Conservation (phyloP, 768 basidiomycete species). For the Pleurotus salmoneostramineus region DNA sequence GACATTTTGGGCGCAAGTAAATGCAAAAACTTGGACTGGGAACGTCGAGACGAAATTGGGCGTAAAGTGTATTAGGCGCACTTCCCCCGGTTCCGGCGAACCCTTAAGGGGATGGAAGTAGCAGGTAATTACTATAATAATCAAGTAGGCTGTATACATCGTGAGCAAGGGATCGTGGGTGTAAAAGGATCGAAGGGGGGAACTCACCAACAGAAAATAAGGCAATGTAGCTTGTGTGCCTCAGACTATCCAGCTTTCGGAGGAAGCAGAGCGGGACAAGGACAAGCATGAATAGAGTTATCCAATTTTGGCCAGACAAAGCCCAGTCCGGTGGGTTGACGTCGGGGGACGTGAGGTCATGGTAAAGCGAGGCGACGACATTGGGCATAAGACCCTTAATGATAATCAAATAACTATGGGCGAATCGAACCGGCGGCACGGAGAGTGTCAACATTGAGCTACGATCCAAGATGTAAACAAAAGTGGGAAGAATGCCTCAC, state of each 20-base stretch:
- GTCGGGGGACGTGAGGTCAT: slow-evolving; percentile 63
- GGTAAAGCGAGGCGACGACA: slow-evolving; percentile 80
- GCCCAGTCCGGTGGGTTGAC: slow-evolving; percentile 74
- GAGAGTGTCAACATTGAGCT: background rate
- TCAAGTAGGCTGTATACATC: slow-evolving; percentile 56
- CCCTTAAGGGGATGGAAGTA: slow-evolving; percentile 73
- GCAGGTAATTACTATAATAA: slow-evolving; percentile 75
- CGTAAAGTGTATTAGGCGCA: slow-evolving; percentile 70
- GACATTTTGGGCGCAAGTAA: slow-evolving; percentile 92
- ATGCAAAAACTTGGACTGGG: slow-evolving; percentile 92
- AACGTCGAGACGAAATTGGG: slow-evolving; percentile 79
- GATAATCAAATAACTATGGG: slow-evolving; percentile 77
- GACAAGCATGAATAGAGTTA: slow-evolving; percentile 70
- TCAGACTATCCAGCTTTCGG: slow-evolving; percentile 76
- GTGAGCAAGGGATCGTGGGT: slow-evolving; percentile 2
- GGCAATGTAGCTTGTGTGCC: slow-evolving; percentile 90
- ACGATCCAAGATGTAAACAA: slow-evolving; percentile 4
- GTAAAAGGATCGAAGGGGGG: background rate
- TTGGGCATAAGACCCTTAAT: slow-evolving; percentile 92
- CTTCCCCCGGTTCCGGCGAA: slow-evolving; percentile 59
- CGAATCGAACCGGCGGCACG: background rate
- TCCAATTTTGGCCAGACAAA: slow-evolving; percentile 78
- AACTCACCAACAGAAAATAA: slow-evolving; percentile 83
- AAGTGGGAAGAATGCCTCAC: slow-evolving; percentile 30
- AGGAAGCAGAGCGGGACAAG: slow-evolving; percentile 83